These are phyloP conservation scores for Quercus agrifolia DNA, from an alignment of 306 rosid species.

Conservation along the genomic window DNA sequence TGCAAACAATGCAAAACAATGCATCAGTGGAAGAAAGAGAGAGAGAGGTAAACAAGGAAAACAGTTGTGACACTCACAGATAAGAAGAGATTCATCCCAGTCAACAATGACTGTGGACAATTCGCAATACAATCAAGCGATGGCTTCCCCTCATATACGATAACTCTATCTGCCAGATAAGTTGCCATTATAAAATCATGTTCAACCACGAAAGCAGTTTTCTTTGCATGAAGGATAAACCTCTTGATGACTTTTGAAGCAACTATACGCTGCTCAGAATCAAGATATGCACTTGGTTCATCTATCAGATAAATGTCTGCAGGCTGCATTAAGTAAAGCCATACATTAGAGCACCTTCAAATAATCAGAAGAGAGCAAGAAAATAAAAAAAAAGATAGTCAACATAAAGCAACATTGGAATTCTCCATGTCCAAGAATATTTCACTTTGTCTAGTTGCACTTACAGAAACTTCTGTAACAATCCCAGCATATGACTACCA, in stretches of 20 bases:
- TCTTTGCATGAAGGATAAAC: conserved; percentile 95
- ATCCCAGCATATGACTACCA: background rate
- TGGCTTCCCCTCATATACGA: conserved; percentile 86
- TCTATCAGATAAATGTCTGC: conserved; percentile 95
- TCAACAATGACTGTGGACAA: conserved; percentile 87
- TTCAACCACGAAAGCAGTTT: conserved; percentile 95
- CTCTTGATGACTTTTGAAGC: conserved; percentile 98
- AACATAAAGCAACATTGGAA: background rate
- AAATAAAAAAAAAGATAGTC: background rate
- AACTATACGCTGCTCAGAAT: conserved; percentile 95
- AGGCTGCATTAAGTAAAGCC: conserved; percentile 58
- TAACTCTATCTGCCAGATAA: conserved; percentile 94
- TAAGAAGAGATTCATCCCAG: conserved; percentile 97
- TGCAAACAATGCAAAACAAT: conserved; percentile 29
- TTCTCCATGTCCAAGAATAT: background rate
- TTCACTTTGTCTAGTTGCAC: background rate
- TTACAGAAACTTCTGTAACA: background rate
- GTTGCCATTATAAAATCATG: conserved; percentile 99
- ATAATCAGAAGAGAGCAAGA: background rate
- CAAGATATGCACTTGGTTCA: conserved; percentile 98
- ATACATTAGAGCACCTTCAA: conserved; percentile 14
- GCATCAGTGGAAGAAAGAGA: background rate
- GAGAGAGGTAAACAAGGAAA: background rate
- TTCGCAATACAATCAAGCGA: conserved; percentile 88
- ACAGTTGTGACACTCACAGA: conserved; percentile 56